Conservation (phyloP, 148 eudicot genomes). For the Tetragonia tetragonoides region DNA sequence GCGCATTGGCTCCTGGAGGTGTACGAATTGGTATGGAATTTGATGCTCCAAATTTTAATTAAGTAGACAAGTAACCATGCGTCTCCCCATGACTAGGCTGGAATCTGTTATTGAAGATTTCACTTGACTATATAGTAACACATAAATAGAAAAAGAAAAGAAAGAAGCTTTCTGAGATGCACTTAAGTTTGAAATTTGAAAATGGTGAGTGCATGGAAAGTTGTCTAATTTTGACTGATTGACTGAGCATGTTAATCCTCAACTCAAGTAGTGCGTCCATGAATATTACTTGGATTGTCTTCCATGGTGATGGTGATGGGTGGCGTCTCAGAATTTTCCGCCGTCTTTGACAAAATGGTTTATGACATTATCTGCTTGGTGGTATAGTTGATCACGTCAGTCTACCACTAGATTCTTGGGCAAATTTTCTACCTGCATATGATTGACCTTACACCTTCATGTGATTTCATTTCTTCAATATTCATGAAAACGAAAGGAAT, state of each 20-base stretch:
- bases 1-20: constrained; percentile 97
- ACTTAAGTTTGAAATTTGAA: neutral
- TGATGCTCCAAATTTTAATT: neutral
- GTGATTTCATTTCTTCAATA: too few relatives aligned
- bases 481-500: too few relatives aligned
- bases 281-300: neutral
- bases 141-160: too few relatives aligned
- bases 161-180: too few relatives aligned
- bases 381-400: too few relatives aligned
- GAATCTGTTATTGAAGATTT: too few relatives aligned
- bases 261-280: neutral
- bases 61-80: neutral
- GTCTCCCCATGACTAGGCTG: neutral
- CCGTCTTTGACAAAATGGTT: neutral
- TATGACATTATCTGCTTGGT: too few relatives aligned
- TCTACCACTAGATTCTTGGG: too few relatives aligned
- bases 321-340: neutral
- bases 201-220: neutral
- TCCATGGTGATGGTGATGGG: neutral
- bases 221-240: neutral
- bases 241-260: neutral
- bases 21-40: constrained; percentile 78
- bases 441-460: too few relatives aligned
- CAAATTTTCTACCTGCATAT: too few relatives aligned
- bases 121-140: too few relatives aligned